These are phyloP conservation scores for Cryptococcus sp. DNA, from an alignment of 1,284 basidiomycete species.

Conservation along the genomic window DNA sequence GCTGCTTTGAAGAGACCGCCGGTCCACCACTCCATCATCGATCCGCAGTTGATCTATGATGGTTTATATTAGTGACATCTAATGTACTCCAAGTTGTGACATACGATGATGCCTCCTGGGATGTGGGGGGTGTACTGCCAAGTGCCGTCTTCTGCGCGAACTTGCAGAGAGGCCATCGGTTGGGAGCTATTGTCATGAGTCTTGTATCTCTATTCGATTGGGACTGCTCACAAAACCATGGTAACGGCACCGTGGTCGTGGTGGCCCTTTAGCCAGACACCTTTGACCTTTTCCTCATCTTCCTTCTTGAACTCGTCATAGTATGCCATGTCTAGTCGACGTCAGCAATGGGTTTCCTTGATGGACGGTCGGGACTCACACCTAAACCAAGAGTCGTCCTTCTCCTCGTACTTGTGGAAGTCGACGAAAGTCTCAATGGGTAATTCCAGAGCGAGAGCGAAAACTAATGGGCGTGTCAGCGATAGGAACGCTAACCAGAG, in stretches of 20 bases:
- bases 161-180: slow-evolving; percentile 28
- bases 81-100: background rate
- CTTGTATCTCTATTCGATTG: background rate
- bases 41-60: slow-evolving; percentile 25
- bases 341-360: background rate
- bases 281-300: slow-evolving; percentile 24
- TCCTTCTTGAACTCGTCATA: slow-evolving; percentile 28
- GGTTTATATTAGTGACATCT: background rate
- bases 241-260: slow-evolving; percentile 26
- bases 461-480: slow-evolving; percentile 13
- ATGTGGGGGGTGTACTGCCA: slow-evolving; percentile 30
- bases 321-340: slow-evolving; percentile 26
- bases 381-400: slow-evolving; percentile 30
- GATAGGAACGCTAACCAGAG: background rate
- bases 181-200: slow-evolving; percentile 19
- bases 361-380: slow-evolving; percentile 5
- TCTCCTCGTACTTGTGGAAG: slow-evolving; percentile 24
- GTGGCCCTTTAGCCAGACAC: slow-evolving; percentile 32
- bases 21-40: slow-evolving; percentile 35
- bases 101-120: slow-evolving; percentile 29
- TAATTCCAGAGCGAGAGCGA: slow-evolving; percentile 25
- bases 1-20: slow-evolving; percentile 44
- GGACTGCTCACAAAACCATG: slow-evolving; percentile 8
- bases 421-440: slow-evolving; percentile 27
- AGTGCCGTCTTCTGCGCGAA: slow-evolving; percentile 20